Evolutionary conservation across 192 early-diverging fungal species (phyloP).

Genomic region (Coemansia reversa): DNA sequence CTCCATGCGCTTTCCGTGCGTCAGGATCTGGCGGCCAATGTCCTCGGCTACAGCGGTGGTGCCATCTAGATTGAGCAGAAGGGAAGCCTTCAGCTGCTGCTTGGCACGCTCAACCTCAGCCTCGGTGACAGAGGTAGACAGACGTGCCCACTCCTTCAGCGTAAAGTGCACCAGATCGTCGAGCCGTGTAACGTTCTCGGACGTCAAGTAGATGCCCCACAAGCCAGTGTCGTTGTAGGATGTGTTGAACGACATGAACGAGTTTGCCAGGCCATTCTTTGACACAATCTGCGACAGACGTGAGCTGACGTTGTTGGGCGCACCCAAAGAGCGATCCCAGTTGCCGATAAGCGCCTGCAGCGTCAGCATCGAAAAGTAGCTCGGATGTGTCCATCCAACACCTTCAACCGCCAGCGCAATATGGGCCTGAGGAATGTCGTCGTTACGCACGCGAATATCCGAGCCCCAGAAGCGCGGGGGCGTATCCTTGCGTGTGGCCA

Average conservation of each 20-base stretch:
- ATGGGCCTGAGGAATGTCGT: constrained; percentile 87
- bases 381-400: constrained; percentile 89
- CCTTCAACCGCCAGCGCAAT: constrained; percentile 98
- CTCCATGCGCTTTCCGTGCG: constrained; percentile 85
- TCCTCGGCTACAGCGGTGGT: constrained; percentile 95
- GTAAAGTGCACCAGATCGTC: constrained; percentile 88
- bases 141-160: constrained; percentile 90
- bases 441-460: constrained; percentile 85
- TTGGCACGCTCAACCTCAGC: constrained; percentile 95
- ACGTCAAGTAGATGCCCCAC: constrained; percentile 92
- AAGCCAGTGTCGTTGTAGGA: constrained; percentile 97
- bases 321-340: constrained; percentile 95
- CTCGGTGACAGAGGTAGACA: constrained; percentile 80
- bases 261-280: constrained; percentile 89
- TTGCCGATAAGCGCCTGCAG: constrained; percentile 94
- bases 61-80: constrained; percentile 89
- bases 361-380: constrained; percentile 95
- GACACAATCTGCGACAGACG: constrained; percentile 80
- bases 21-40: constrained; percentile 95
- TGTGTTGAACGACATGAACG: constrained; percentile 99
- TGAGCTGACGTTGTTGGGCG: constrained; percentile 82
- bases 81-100: constrained; percentile 95
- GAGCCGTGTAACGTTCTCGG: constrained; percentile 76
- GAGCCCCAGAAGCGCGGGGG: constrained; percentile 85
- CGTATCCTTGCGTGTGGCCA: constrained; percentile 52